Evolutionary conservation across 2,329 filamentous ascomycete genomes (phyloP), one percentile per base, ranked within the genome.

Genomic region (Endoconidiophora polonica): DNA sequence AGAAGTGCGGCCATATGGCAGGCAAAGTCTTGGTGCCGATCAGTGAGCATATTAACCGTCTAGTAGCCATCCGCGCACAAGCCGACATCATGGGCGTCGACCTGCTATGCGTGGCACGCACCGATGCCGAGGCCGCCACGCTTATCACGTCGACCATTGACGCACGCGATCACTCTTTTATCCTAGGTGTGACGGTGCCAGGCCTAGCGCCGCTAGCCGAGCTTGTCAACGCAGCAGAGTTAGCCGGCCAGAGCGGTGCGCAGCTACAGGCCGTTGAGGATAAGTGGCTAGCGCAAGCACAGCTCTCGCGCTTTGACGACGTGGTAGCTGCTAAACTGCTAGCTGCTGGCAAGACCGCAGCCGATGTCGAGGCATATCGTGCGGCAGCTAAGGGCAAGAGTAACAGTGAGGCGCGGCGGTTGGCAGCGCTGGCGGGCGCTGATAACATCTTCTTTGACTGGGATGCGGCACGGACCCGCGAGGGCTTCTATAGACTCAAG

Each of bases 1-100:
- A 98, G 78, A 98, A 98, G 77, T 98, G 91, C 65, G 91, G 91
- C 56, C 91, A 96, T 70, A 96, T 96, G 91, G 91, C 91, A 57
- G 91, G 91, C 61, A 96, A 96, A 71, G 91, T 96, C 41, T 73
- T 98, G 54, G 91, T 98, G 48, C 91, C 91, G 46, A 93, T 95
- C 63, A 85, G 79, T 67, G 91, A 98, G 71, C 91, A 98, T 71
- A 95, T 96, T 70, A 96, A 95, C 72, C 83, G 91, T 50, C 74
- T 98, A 49, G 87, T 98, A 46, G 88, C 91, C 58, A 96, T 98
- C 64, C 83, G 91, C 54, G 90, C 91, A 3, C 91, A 98, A 68
- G 90, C 91, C 58, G 91, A 98, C 63, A 96, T 98, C 61, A 96
- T 98, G 91, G 91, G 83, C 79, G 67, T 44, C 9, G 86, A 98